These are phyloP conservation scores for Trametes cinnabarina DNA, from an alignment of 768 basidiomycete species.

Conservation along the genomic window DNA sequence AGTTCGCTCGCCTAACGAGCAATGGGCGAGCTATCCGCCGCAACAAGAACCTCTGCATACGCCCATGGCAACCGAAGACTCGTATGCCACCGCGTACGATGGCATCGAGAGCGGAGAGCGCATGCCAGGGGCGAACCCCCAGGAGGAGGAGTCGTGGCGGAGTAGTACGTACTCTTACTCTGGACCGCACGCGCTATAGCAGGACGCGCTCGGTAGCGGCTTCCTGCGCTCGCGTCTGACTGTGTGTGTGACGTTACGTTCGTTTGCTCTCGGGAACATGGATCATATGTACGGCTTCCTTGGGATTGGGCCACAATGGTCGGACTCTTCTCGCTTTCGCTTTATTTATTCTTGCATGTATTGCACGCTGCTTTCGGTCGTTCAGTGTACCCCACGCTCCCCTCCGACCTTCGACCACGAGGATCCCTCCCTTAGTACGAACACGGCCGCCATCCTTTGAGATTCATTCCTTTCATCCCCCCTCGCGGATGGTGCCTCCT, in stretches of 20 bases:
- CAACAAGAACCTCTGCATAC: slow-evolving; percentile 4
- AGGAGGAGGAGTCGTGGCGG: slow-evolving; percentile 19
- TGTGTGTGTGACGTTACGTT: slow-evolving; percentile 18
- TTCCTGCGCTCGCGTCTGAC: not conserved
- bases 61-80: slow-evolving; percentile 19
- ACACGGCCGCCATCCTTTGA: slow-evolving; percentile 1
- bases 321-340: slow-evolving; percentile 11
- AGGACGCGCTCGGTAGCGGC: not conserved
- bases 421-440: not conserved
- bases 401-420: not conserved
- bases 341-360: slow-evolving; percentile 23
- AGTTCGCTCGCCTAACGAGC: slow-evolving; percentile 29
- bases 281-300: slow-evolving; percentile 2
- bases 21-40: slow-evolving; percentile 5
- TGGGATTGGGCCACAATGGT: not conserved
- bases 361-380: slow-evolving; percentile 12
- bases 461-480: not conserved
- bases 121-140: not conserved
- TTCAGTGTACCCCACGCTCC: not conserved
- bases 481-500: slow-evolving; percentile 1
- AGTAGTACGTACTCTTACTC: slow-evolving; percentile 20
- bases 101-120: slow-evolving; percentile 3
- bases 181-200: slow-evolving; percentile 18
- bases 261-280: slow-evolving; percentile 11
- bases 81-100: slow-evolving; percentile 14